Evolutionary conservation across 371 early-diverging fungal genomes (phyloP), one percentile per base, ranked within the genome.

Genomic region (Antonospora locustae): DNA sequence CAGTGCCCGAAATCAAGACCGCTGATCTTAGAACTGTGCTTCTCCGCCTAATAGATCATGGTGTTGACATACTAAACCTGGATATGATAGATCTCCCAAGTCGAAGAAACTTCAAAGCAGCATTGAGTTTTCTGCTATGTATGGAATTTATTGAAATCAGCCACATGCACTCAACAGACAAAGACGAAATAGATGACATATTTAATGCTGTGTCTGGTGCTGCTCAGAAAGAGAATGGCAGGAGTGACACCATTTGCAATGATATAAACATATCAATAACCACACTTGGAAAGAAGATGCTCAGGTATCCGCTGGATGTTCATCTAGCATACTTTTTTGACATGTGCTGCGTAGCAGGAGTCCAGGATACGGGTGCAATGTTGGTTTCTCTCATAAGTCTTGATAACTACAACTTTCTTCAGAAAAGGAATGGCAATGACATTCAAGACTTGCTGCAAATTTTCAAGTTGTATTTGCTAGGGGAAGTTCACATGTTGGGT

Each of bases 1-100:
- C 87, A 7, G 79, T 82, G 16, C 95, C 98, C 0, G 95, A 93
- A 72, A 95, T 97, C 55, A 82, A 85, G 69, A 75, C 90, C 34
- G 84, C 87, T 40, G 93, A 95, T 65, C 73, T 97, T 30, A 81
- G 82, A 11, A 84, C 81, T 58, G 85, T 85, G 1, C 85, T 95
- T 3, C 71, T 97, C 30, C 66, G 82, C 54, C 78, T 94, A 3
- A 46, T 55, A 11, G 14, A 24, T 17, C 28, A 40, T 43, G 36
- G 44, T 14, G 61, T 50, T 12, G 56, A 65, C 38, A 54, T 61
- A 30, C 49, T 65, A 19, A 58, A 23, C 12, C 50, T 52, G 53
- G 45, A 61, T 5, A 65, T 57, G 36, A 4, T 69, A 14, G 65
- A 58, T 45, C 54, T 34, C 39, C 70, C 70, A 20, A 50, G 41